Evolutionary conservation across 768 basidiomycete genomes (phyloP).

Genomic region (Kwoniella bestiolae): DNA sequence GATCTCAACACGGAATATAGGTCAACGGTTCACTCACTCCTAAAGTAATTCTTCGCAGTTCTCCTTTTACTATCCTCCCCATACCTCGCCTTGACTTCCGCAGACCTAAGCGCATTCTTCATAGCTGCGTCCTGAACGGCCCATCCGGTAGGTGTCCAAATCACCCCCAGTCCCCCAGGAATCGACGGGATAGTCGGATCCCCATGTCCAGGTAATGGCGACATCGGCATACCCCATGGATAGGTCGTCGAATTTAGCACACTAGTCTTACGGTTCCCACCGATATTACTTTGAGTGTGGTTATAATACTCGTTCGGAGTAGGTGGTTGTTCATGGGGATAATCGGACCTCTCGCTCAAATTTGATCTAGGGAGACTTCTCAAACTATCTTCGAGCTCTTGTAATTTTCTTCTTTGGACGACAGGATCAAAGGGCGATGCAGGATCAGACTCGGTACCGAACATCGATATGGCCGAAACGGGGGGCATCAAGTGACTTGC

Average conservation of each 20-base stretch:
- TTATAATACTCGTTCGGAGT: too few relatives aligned
- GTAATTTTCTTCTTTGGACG: constrained; percentile 17
- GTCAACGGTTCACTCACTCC: constrained; percentile 49
- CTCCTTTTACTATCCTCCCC: constrained; percentile 10
- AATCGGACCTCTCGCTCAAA: constrained; percentile 7
- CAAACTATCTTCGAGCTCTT: constrained; percentile 16
- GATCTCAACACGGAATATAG: too few relatives aligned
- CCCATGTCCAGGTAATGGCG: constrained; percentile 21
- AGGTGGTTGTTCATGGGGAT: too few relatives aligned
- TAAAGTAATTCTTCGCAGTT: constrained; percentile 44
- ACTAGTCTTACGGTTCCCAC: background rate
- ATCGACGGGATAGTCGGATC: constrained; percentile 14
- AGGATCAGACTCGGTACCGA: constrained; percentile 50
- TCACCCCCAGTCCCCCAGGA: constrained; percentile 40
- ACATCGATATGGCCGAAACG: constrained; percentile 37
- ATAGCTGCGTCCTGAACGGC: constrained; percentile 53
- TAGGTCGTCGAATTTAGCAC: constrained; percentile 29
- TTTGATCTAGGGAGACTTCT: constrained; percentile 6
- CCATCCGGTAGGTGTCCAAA: constrained; percentile 54
- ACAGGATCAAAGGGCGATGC: constrained; percentile 51
- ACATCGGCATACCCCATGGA: constrained; percentile 54
- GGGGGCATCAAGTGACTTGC: constrained; percentile 29
- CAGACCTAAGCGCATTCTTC: constrained; percentile 35
- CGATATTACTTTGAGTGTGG: too few relatives aligned
- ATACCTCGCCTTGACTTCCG: constrained; percentile 30